Evolutionary conservation across 371 early-diverging fungal species (phyloP).

Genomic region (Coemansia sp.): DNA sequence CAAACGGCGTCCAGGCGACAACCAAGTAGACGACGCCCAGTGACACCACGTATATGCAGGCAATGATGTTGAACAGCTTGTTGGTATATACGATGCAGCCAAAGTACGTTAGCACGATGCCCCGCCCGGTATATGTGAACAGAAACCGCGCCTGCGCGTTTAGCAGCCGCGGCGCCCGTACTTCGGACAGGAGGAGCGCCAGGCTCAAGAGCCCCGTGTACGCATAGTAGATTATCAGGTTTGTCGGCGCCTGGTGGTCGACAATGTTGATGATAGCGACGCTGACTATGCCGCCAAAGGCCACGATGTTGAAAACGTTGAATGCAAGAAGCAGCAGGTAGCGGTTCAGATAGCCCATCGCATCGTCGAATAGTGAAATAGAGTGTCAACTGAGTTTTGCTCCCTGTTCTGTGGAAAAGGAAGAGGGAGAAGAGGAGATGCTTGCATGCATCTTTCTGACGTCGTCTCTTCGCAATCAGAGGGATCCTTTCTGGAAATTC

Average conservation of each 20-base stretch:
- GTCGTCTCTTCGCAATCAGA: no score
- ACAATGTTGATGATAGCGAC: constrained; percentile 41
- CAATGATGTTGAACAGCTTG: constrained; percentile 34
- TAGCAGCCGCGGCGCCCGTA: constrained; percentile 38
- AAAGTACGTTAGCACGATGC: constrained; percentile 46
- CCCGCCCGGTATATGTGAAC: constrained; percentile 49
- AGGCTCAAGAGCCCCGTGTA: constrained; percentile 47
- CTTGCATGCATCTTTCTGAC: no score
- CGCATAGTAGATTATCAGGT: constrained; percentile 47
- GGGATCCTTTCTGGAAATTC: no score
- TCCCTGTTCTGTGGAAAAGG: neutral
- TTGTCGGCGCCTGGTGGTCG: constrained; percentile 35
- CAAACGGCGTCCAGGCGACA: constrained; percentile 42
- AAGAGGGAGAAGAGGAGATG: constrained; percentile 2
- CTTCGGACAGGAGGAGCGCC: constrained; percentile 35
- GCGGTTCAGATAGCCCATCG: constrained; percentile 39
- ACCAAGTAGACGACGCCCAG: constrained; percentile 47
- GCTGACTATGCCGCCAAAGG: constrained; percentile 36
- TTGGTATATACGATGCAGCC: constrained; percentile 48
- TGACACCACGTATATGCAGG: constrained; percentile 41
- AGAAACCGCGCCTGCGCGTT: constrained; percentile 39
- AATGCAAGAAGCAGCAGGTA: constrained; percentile 42
- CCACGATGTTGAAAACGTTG: constrained; percentile 40
- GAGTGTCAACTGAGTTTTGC: neutral
- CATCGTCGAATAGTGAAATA: constrained; percentile 5